Percentiles rank a stretch among this genome's conserved stretches.
Conservation (phyloP, 139 green algal species). For the Chlorella sp. region DNA sequence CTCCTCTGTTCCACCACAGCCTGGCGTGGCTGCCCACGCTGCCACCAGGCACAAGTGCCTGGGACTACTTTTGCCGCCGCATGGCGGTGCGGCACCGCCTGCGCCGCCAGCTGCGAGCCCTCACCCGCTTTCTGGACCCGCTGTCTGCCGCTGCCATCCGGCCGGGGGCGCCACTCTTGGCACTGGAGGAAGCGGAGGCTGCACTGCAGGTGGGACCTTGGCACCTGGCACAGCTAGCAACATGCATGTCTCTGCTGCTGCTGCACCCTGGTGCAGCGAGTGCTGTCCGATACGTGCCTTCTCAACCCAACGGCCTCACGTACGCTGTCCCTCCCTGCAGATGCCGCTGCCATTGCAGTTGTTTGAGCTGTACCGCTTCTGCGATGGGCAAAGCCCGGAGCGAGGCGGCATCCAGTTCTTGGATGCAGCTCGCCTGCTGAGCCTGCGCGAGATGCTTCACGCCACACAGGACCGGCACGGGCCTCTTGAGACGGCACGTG, state of each 20-base stretch:
- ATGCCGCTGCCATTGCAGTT: conserved; percentile 11
- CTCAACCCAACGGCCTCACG: too few species aligned
- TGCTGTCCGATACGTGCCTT: too few species aligned
- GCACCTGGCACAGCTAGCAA: background rate
- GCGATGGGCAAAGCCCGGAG: conserved; percentile 10
- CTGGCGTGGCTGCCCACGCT: conserved; percentile 21
- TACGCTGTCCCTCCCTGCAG: background rate
- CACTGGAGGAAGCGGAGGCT: background rate
- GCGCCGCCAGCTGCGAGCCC: conserved; percentile 18
- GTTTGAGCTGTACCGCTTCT: conserved; percentile 30
- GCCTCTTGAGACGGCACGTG: background rate
- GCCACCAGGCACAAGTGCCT: background rate
- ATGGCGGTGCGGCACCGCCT: conserved; percentile 7
- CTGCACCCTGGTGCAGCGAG: too few species aligned
- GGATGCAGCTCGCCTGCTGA: conserved; percentile 12
- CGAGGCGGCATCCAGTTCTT: conserved; percentile 13
- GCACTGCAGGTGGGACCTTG: conserved; percentile 18
- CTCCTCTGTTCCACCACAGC: background rate
- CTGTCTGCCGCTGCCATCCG: background rate
- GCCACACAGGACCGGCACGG: conserved; percentile 16
- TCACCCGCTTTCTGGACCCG: conserved; percentile 19
- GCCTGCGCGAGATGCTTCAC: background rate
- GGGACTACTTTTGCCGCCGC: conserved; percentile 25
- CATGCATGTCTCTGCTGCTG: background rate
- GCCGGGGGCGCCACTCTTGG: background rate